Evolutionary conservation across 768 basidiomycete genomes (phyloP).

Genomic region (Pholiota microspora): DNA sequence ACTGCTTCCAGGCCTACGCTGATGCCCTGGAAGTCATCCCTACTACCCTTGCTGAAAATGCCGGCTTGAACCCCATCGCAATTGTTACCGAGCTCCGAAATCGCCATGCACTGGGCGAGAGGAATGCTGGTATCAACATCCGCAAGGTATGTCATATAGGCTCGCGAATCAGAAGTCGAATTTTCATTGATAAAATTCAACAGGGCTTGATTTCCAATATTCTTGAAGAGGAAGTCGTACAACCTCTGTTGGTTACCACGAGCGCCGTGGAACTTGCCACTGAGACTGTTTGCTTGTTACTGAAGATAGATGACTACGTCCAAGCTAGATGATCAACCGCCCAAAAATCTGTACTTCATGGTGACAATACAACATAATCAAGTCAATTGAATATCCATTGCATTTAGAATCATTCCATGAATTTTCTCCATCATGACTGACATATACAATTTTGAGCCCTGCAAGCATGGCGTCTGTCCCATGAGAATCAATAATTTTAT

Average conservation of each 20-base stretch:
- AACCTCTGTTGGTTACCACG: conserved; percentile 92
- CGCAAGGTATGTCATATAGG: conserved; percentile 62
- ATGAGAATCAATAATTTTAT: conserved; percentile 14
- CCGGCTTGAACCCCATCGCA: conserved; percentile 95
- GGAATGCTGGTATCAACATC: conserved; percentile 96
- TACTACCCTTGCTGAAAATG: conserved; percentile 96
- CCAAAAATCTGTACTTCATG: neutral
- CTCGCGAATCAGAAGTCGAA: too few relatives aligned
- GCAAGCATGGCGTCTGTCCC: neutral
- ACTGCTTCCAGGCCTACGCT: conserved; percentile 98
- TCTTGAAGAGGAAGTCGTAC: conserved; percentile 94
- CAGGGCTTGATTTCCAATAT: conserved; percentile 98
- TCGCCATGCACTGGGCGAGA: conserved; percentile 92
- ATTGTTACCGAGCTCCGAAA: conserved; percentile 98
- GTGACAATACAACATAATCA: neutral
- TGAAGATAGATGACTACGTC: conserved; percentile 96
- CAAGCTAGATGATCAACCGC: conserved; percentile 56
- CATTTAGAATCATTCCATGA: neutral
- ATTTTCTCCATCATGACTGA: too few relatives aligned
- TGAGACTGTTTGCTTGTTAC: conserved; percentile 93
- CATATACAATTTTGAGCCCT: neutral
- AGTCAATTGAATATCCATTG: neutral
- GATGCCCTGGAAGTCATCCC: conserved; percentile 98
- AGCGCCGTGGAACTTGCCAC: conserved; percentile 94
- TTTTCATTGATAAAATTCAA: neutral